phyloP scores from a whole-genome alignment of 2,329 filamentous ascomycete genomes.

The Exophiala sp. region DNA sequence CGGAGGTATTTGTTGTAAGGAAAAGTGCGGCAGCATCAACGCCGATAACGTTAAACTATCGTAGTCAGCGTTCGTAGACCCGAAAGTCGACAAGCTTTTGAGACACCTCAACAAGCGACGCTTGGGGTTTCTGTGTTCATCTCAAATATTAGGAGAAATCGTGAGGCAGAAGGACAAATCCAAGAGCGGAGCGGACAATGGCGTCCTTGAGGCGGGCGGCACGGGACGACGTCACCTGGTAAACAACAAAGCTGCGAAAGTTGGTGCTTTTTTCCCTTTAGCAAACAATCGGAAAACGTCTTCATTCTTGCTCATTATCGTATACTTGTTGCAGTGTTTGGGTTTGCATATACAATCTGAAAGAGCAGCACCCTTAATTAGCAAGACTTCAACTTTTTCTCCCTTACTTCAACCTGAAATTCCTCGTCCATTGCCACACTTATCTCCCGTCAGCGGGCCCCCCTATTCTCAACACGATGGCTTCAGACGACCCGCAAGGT shows the following conservation, averaged over 20 bases:
- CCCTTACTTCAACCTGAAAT: background rate
- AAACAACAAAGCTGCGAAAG: slow-evolving; percentile 4
- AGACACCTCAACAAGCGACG: no score
- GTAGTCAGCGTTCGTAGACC: no score
- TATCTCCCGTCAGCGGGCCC: background rate
- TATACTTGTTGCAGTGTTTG: slow-evolving; percentile 1
- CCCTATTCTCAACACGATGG: slow-evolving; percentile 1
- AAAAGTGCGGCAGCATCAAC: no score
- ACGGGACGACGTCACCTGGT: slow-evolving; percentile 10
- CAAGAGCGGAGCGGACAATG: no score
- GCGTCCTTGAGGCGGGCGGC: background rate
- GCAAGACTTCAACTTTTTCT: background rate
- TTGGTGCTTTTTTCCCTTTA: background rate
- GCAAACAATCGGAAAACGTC: background rate
- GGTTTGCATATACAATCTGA: slow-evolving; percentile 1
- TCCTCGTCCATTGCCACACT: background rate
- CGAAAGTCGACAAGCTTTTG: no score
- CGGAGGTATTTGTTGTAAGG: no score
- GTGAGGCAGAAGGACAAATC: no score
- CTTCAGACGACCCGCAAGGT: slow-evolving; percentile 11
- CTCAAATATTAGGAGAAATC: no score
- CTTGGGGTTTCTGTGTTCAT: no score
- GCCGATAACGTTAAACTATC: no score
- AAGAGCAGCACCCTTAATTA: background rate
- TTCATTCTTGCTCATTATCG: background rate